These are phyloP conservation scores for Ciborinia camelliae DNA, from an alignment of 2,329 filamentous ascomycete genomes.

Conservation along the genomic window DNA sequence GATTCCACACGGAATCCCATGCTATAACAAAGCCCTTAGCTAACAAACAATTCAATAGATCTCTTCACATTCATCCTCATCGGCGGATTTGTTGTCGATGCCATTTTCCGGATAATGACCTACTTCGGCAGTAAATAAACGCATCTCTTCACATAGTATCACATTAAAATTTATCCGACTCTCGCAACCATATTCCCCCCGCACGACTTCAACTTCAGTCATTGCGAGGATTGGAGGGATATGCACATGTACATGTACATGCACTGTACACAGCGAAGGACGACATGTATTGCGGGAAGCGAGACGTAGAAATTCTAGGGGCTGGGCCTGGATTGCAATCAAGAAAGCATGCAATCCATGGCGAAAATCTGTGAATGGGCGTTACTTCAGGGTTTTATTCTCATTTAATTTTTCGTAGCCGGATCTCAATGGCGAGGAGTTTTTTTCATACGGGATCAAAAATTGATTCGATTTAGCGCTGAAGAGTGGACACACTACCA, in stretches of 20 bases:
- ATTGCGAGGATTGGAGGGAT: background rate
- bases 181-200: background rate
- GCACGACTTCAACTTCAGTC: background rate
- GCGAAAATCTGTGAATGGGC: background rate
- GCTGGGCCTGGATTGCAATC: background rate
- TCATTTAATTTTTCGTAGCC: background rate
- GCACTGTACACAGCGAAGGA: background rate
- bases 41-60: background rate
- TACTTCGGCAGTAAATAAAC: conserved; percentile 10
- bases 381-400: background rate
- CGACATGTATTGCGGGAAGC: background rate
- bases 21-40: background rate
- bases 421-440: background rate
- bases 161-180: background rate
- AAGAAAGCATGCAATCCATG: background rate
- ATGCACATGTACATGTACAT: no score
- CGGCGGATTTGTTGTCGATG: conserved; percentile 3
- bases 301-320: conserved; percentile 5
- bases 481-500: background rate
- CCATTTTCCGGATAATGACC: background rate
- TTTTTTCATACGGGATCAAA: background rate
- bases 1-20: background rate
- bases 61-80: conserved; percentile 1
- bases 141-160: background rate
- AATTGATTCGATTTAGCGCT: conserved; percentile 3